phyloP scores from a whole-genome alignment of 139 green algal genomes.

The Microglena sp. region DNA sequence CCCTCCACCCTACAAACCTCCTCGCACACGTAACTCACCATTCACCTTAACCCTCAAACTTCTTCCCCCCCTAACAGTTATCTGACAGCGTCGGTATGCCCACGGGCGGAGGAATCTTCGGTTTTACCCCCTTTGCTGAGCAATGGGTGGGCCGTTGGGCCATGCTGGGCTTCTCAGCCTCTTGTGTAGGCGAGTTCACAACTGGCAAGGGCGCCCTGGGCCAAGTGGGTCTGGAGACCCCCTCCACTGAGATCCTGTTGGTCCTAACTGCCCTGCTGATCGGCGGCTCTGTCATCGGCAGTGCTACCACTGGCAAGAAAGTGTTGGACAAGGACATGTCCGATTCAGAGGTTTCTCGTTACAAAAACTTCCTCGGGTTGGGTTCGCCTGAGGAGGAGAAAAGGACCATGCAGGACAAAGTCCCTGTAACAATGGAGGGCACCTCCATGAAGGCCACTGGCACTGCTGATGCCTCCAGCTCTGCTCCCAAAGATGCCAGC shows the following conservation, averaged over 20 bases:
- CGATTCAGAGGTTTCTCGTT: slow-evolving; percentile 25
- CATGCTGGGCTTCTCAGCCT: slow-evolving; percentile 54
- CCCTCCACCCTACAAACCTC: too few relatives aligned
- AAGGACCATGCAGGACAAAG: too few relatives aligned
- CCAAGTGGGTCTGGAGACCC: slow-evolving; percentile 31
- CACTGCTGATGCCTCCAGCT: too few relatives aligned
- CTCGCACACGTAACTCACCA: too few relatives aligned
- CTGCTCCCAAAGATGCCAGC: too few relatives aligned
- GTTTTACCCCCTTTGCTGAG: slow-evolving; percentile 63
- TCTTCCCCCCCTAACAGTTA: too few relatives aligned
- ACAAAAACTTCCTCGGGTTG: slow-evolving; percentile 58
- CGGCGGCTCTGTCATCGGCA: slow-evolving; percentile 26
- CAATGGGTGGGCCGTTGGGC: slow-evolving; percentile 50
- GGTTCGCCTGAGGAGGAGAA: too few relatives aligned
- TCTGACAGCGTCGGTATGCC: slow-evolving; percentile 37
- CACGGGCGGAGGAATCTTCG: slow-evolving; percentile 55
- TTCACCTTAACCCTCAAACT: too few relatives aligned
- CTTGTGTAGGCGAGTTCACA: slow-evolving; percentile 42
- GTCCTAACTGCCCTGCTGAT: slow-evolving; percentile 25
- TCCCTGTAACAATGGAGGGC: too few relatives aligned
- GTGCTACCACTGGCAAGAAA: slow-evolving; percentile 29
- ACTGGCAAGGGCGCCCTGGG: slow-evolving; percentile 23
- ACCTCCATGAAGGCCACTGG: too few relatives aligned
- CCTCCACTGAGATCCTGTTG: slow-evolving; percentile 18
- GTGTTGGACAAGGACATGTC: slow-evolving; percentile 35